Base-by-base conservation (phyloP, 2,329 filamentous ascomycete genomes). In the Zymoseptoria ardabiliae region DNA sequence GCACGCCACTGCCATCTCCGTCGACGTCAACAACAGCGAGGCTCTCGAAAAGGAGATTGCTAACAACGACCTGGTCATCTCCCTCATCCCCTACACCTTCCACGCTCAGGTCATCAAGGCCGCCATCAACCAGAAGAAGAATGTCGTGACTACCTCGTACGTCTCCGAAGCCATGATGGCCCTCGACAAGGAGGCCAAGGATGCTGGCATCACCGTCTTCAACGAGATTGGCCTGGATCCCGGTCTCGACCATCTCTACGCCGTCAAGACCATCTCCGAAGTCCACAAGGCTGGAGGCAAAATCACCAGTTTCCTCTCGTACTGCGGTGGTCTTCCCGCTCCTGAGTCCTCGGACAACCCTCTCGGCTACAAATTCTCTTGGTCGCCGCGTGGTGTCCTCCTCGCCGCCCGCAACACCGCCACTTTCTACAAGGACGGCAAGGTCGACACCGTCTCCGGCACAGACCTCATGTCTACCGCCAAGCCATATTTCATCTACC, bases 71-170 rank as follows among this genome's bases (percentile, higher is more conserved):
- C 61, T 74, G 28, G 70, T 75, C 69, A 79, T 81, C 71, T 78
- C 75, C 50, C 72, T 97, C 76, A 96, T 97, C 69, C 93, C 93
- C 55, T 97, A 97, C 79, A 95, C 86, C 61, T 90, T 85, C 83
- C 91, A 96, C 76, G 89, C 88, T 52, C 81, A 83, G 58, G 91
- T 97, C 70, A 95, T 97, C 84, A 93, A 96, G 83, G 86, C 88
- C 41, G 93, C 91, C 64, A 97, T 97, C 78, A 85, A 87, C 71
- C 84, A 87, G 71, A 97, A 96, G 89, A 96, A 93, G 83, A 80
- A 97, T 79, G 91, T 97, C 62, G 92, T 97, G 71, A 97, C 93
- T 60, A 97, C 93, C 28, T 91, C 86, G 66, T 97, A 97, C 73
- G 89, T 96, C 63, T 95, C 90, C 4, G 91, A 91, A 3, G 90